Percentiles rank a stretch among this genome's conserved stretches.
These are phyloP conservation scores for Colletotrichum filicis DNA, from an alignment of 2,329 filamentous ascomycete genomes.

Conservation along the genomic window DNA sequence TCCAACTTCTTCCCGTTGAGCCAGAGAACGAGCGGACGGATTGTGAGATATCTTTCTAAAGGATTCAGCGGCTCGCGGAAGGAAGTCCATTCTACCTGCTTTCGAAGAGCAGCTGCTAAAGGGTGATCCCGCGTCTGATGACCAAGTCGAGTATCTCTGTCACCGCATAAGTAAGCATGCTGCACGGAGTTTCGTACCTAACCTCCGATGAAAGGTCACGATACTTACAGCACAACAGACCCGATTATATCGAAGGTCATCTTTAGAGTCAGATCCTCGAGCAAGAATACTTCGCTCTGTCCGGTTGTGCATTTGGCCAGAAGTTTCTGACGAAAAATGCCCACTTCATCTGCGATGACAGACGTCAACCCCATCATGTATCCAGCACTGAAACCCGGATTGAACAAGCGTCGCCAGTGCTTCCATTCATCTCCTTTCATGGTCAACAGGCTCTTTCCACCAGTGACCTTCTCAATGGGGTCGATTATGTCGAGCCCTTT, in stretches of 20 bases:
- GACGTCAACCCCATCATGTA: slow-evolving; percentile 48
- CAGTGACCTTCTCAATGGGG: slow-evolving; percentile 42
- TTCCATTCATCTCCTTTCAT: slow-evolving; percentile 43
- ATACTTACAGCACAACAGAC: slow-evolving; percentile 43
- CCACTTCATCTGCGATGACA: slow-evolving; percentile 49
- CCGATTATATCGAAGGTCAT: slow-evolving; percentile 53
- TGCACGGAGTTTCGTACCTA: too few species aligned
- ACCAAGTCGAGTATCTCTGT: slow-evolving; percentile 42
- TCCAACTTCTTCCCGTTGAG: slow-evolving; percentile 14
- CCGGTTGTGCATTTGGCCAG: background rate
- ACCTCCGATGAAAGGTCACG: background rate
- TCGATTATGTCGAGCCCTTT: slow-evolving; percentile 44
- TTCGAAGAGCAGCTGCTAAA: slow-evolving; percentile 7
- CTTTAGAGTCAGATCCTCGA: slow-evolving; percentile 49
- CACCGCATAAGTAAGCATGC: slow-evolving; percentile 20
- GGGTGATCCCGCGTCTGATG: slow-evolving; percentile 39
- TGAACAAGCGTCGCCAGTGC: slow-evolving; percentile 46
- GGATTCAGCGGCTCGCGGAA: background rate
- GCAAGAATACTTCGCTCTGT: slow-evolving; percentile 32
- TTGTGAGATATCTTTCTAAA: background rate
- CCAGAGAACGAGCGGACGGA: slow-evolving; percentile 13
- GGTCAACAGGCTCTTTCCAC: slow-evolving; percentile 44
- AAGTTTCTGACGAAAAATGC: slow-evolving; percentile 42
- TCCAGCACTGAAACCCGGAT: slow-evolving; percentile 49
- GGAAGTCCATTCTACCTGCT: slow-evolving; percentile 15